Evolutionary conservation across 2,329 filamentous ascomycete genomes (phyloP).

Genomic region (Fusarium newnesense): DNA sequence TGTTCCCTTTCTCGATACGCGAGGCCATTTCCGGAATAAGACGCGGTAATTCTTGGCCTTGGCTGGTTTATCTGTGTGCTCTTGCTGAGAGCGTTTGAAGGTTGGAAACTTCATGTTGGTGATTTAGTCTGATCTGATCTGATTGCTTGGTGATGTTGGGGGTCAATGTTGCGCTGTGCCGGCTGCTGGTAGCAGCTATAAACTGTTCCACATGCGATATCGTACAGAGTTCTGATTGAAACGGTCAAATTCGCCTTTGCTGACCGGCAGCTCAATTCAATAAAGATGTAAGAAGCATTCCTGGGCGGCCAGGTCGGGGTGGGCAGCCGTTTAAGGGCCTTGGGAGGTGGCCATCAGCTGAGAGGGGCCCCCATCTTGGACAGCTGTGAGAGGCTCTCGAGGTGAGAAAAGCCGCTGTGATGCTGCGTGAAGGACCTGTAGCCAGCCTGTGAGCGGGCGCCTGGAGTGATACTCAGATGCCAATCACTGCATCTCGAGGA

Average conservation of each 20-base stretch:
- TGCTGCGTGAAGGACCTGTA: conserved; percentile 19
- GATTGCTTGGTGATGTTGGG: neutral
- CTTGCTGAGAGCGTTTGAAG: conserved; percentile 17
- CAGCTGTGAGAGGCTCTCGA: conserved; percentile 27
- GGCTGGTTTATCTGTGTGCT: conserved; percentile 29
- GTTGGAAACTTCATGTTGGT: conserved; percentile 41
- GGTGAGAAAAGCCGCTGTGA: conserved; percentile 31
- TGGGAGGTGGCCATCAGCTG: conserved; percentile 29
- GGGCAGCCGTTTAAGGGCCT: conserved; percentile 44
- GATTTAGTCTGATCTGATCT: neutral
- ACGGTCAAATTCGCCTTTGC: conserved; percentile 18
- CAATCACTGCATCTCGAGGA: conserved; percentile 30
- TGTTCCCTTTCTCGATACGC: conserved; percentile 61
- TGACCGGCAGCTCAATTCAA: conserved; percentile 27
- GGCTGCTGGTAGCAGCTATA: conserved; percentile 40
- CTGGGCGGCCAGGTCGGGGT: conserved; percentile 31
- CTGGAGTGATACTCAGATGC: conserved; percentile 32
- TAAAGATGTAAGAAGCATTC: conserved; percentile 14
- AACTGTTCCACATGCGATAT: conserved; percentile 31
- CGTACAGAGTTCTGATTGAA: conserved; percentile 1
- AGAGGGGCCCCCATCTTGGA: conserved; percentile 22
- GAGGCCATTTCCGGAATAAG: conserved; percentile 68
- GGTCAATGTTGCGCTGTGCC: neutral
- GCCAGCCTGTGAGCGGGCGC: conserved; percentile 35
- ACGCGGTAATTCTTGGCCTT: conserved; percentile 58